Conservation (phyloP, 768 basidiomycete species). For the Podaxis sp. region DNA sequence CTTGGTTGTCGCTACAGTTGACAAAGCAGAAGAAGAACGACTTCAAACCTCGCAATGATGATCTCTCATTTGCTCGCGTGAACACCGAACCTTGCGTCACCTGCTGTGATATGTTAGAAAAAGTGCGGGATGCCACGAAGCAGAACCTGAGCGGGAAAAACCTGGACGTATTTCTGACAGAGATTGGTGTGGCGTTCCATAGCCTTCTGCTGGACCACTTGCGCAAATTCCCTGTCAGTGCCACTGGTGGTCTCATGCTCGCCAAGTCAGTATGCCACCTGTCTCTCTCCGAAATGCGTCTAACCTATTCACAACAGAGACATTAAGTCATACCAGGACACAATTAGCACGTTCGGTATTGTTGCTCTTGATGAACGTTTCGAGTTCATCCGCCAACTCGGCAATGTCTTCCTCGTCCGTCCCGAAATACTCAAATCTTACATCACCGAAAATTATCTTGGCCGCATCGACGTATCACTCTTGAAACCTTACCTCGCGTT, state of each 20-base stretch:
- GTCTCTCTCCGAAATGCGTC: neutral
- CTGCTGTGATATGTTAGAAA: slow-evolving; percentile 84
- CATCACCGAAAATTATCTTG: slow-evolving; percentile 91
- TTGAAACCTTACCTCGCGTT: slow-evolving; percentile 90
- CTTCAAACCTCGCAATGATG: slow-evolving; percentile 96
- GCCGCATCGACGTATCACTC: slow-evolving; percentile 83
- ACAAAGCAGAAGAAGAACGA: slow-evolving; percentile 94
- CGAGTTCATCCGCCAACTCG: slow-evolving; percentile 96
- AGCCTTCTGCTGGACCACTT: slow-evolving; percentile 93
- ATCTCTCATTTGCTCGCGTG: slow-evolving; percentile 89
- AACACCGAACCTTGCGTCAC: slow-evolving; percentile 91
- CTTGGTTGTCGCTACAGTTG: slow-evolving; percentile 75
- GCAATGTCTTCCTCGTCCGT: slow-evolving; percentile 94
- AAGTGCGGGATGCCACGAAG: slow-evolving; percentile 72
- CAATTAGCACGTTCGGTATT: slow-evolving; percentile 77
- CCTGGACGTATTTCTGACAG: slow-evolving; percentile 86
- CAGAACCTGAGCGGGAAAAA: slow-evolving; percentile 90
- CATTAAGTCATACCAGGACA: slow-evolving; percentile 94
- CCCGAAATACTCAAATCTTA: slow-evolving; percentile 95
- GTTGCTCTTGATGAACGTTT: slow-evolving; percentile 90
- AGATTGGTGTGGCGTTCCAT: slow-evolving; percentile 94
- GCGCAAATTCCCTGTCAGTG: slow-evolving; percentile 94
- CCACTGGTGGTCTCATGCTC: slow-evolving; percentile 95
- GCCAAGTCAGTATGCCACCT: slow-evolving; percentile 74
- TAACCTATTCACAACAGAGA: slow-evolving; percentile 54